Evolutionary conservation across 176 grass and related monocot species (phyloP), one percentile per base, ranked within the genome.

Genomic region (Avena sativa): DNA sequence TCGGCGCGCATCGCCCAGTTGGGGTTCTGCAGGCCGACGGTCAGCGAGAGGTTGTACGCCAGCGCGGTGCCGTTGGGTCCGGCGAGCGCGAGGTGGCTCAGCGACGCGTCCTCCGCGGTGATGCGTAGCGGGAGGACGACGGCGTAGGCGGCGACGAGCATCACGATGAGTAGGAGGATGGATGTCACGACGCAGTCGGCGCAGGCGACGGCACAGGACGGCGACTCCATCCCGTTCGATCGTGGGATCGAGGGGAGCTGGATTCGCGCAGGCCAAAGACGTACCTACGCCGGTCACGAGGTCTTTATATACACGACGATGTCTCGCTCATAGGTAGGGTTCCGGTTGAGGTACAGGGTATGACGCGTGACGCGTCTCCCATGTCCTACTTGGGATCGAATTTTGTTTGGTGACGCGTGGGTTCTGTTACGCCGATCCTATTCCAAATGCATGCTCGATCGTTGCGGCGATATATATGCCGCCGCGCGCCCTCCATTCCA

Each of bases 1-100:
- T 56, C 70, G 55, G 55, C 73, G 10, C 69, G 47, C 73, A 88
- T 88, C 15, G 59, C 16, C 84, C 84, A 83, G 81, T 76, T 81
- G 21, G 16, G 69, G 89, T 87, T 90, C 51, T 40, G 7, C 0
- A 88, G n/a, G 47, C 73, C 79, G 58, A 91, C 50, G 55, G 64
- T 84, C n/a, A 88, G 34, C 1, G 63, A 74, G 56, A 91, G 75
- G 57, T 81, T 87, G 81, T 71, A 88, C 16, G 30, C 82, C 40
- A 88, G 74, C 6, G 58, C 62, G 14, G 86, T 66, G 21, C 47
- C 71, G 44, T 70, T 76, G 63, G 52, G 25, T 14, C 38, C 57
- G 51, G 19, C 70, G 38, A 88, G 85, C 3, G 68, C 81, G 46
- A 91, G 77, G 36, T 47, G 56, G 20, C 11, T 59, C 46, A 85